Conservation (phyloP, 2,329 filamentous ascomycete genomes). For the Didymosphaeria variabile region DNA sequence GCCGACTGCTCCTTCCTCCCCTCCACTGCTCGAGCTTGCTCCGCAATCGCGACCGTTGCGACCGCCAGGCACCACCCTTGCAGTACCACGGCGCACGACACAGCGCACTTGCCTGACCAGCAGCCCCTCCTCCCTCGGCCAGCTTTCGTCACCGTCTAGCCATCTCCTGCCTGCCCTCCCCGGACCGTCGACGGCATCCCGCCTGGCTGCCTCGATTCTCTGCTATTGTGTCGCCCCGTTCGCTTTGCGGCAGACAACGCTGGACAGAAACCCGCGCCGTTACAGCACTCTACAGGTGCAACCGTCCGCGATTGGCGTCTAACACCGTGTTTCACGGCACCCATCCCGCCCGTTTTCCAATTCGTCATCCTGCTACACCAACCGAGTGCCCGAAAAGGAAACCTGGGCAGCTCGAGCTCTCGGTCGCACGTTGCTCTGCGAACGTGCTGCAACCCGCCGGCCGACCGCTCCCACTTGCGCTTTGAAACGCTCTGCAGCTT, state of each 20-base stretch:
- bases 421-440: conserved; percentile 13
- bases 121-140: conserved; percentile 24
- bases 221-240: neutral
- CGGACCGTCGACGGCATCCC: neutral
- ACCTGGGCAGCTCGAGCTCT: conserved; percentile 16
- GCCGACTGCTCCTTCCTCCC: conserved; percentile 28
- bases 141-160: neutral
- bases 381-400: conserved; percentile 31
- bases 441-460: conserved; percentile 23
- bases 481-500: conserved; percentile 25
- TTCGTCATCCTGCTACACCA: conserved; percentile 31
- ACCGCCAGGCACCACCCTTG: conserved; percentile 43
- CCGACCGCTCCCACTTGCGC: conserved; percentile 20
- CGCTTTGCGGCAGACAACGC: conserved; percentile 23
- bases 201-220: neutral
- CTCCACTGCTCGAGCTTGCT: no score
- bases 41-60: conserved; percentile 36
- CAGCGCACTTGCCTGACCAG: conserved; percentile 20
- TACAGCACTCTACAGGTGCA: conserved; percentile 29
- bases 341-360: conserved; percentile 28
- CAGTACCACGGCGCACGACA: conserved; percentile 22
- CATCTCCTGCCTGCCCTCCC: neutral
- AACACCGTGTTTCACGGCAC: conserved; percentile 35
- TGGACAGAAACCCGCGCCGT: conserved; percentile 39
- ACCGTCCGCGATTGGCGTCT: conserved; percentile 29